Evolutionary conservation across 2,329 filamentous ascomycete genomes (phyloP), one percentile per base, ranked within the genome.

Genomic region (Ascochyta pisi): DNA sequence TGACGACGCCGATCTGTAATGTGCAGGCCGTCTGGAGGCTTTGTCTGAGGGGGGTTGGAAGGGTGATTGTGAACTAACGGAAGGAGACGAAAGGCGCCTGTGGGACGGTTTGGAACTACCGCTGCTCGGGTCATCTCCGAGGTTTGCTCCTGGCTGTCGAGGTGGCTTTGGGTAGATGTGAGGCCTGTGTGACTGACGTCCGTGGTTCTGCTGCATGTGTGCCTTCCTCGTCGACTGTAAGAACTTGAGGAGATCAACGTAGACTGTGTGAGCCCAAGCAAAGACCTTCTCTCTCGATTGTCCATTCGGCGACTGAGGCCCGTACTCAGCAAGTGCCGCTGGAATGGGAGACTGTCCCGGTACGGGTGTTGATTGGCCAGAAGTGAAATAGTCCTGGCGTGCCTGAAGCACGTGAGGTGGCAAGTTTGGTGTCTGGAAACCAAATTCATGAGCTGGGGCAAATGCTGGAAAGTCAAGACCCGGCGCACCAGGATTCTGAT

Each of bases 131-230:
- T 76, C 72, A 22, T 56, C 63, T 22, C 78, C 80, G 50, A 83
- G 80, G 61, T 82, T 81, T 15, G 82, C 77, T 13, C 78, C 78
- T 26, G 84, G 83, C 62, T 85, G 82, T 41, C 82, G 81, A 16
- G 85, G 85, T 27, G 85, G 85, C 63, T 83, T 86, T 0, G 85
- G 85, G 53, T 84, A 88, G 46, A 87, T 86, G 56, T 79, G 82
- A 3, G 84, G 84, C 63, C 84, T 82, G 39, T 78, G 65, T 23
- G 77, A 59, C 35, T 79, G 78, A 22, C 78, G 75, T 23, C 76
- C 76, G 50, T 79, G 77, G 8, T 70, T 65, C 52, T 81, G 55
- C 9, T 77, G 73, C 26, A 75, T 67, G 53, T 73, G 74, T 26
- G 71, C 66, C 44, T 77, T 79, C 16, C 78, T 69, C 4, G 77